phyloP scores from a whole-genome alignment of 805 yeast genomes.

The Sungouiella blattae region DNA sequence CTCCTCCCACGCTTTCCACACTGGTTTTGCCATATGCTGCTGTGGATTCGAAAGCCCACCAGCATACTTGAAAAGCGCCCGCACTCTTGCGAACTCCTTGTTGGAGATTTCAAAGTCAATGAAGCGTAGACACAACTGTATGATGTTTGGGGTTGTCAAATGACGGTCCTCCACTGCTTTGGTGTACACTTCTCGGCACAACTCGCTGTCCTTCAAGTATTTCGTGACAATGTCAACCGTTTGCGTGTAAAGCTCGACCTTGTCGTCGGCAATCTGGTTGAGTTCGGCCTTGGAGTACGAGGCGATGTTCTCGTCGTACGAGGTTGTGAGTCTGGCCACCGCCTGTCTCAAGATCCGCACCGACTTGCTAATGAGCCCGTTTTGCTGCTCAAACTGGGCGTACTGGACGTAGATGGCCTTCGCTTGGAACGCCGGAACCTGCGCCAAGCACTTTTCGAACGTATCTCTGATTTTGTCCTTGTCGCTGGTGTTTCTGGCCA shows the following conservation, averaged over 20 bases:
- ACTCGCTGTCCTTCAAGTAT: conserved; percentile 14
- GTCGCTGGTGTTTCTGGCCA: conserved; percentile 16
- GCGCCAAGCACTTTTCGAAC: conserved; percentile 61
- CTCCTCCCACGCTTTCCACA: conserved; percentile 3
- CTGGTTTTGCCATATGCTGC: conserved; percentile 6
- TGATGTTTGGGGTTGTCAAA: conserved; percentile 41
- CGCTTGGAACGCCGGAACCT: conserved; percentile 46
- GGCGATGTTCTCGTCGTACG: conserved; percentile 1
- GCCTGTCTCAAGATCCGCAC: conserved; percentile 21
- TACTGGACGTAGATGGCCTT: conserved; percentile 52
- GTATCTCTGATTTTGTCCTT: conserved; percentile 53
- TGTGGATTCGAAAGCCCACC: conserved; percentile 22
- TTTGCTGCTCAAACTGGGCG: conserved; percentile 56
- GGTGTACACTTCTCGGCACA: conserved; percentile 37
- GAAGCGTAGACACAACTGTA: conserved; percentile 49
- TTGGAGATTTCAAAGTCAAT: conserved; percentile 52
- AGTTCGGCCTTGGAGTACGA: conserved; percentile 8
- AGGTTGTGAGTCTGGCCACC: conserved; percentile 8
- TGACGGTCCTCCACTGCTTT: conserved; percentile 39
- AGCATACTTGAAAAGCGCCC: conserved; percentile 53
- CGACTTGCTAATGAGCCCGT: conserved; percentile 51
- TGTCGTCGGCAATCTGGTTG: conserved; percentile 19
- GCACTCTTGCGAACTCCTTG: conserved; percentile 55
- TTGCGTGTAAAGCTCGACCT: conserved; percentile 19
- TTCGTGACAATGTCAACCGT: conserved; percentile 6